Conservation (phyloP, 768 basidiomycete species). For the Lanmaoa rubissima region DNA sequence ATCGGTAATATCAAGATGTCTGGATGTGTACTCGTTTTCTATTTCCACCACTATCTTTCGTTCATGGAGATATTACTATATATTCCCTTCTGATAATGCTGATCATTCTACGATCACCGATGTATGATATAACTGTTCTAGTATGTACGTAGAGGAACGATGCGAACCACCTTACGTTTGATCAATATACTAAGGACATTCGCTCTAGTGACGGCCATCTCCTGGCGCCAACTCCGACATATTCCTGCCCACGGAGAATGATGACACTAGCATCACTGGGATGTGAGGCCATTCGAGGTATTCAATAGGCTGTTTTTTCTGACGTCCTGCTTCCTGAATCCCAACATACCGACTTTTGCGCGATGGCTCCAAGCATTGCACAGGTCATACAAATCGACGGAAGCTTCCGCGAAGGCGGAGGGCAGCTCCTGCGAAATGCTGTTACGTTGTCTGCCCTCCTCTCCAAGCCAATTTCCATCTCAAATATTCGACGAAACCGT, state of each 20-base stretch:
- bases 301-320: background rate
- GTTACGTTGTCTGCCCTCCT: constrained; percentile 66
- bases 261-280: background rate
- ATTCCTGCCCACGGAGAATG: background rate
- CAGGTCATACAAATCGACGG: constrained; percentile 39
- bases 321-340: background rate
- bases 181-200: background rate
- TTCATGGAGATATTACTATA: constrained; percentile 14
- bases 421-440: constrained; percentile 71
- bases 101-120: background rate
- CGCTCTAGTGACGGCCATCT: background rate
- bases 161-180: background rate
- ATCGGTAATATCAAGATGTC: constrained; percentile 14
- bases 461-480: constrained; percentile 54
- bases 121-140: constrained; percentile 8
- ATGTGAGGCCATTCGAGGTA: background rate
- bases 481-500: constrained; percentile 59
- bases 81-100: constrained; percentile 9
- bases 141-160: background rate
- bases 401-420: constrained; percentile 54
- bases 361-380: constrained; percentile 11
- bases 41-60: background rate
- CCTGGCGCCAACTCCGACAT: background rate
- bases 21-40: background rate
- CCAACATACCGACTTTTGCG: background rate